These are phyloP conservation scores for Aquilaria yunnanensis DNA, from an alignment of 345 rosid species.

Conservation along the genomic window DNA sequence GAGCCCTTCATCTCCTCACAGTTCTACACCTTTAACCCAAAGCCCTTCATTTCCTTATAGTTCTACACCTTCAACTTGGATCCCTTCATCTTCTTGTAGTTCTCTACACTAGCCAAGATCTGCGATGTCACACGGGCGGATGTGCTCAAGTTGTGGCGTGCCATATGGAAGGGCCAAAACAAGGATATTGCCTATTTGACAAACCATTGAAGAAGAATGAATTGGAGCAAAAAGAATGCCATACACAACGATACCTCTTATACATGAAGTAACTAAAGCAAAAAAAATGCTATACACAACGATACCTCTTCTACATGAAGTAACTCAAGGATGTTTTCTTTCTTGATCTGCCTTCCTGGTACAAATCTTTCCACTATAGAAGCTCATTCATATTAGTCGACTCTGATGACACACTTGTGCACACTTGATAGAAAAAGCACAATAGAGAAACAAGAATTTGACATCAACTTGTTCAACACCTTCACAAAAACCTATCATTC, in stretches of 20 bases:
- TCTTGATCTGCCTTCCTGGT: slow-evolving; percentile 69
- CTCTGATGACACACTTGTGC: slow-evolving; percentile 94
- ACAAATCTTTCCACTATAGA: slow-evolving; percentile 91
- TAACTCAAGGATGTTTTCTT: slow-evolving; percentile 27
- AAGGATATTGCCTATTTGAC: too few relatives aligned
- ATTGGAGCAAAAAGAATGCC: too few relatives aligned
- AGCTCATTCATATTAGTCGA: slow-evolving; percentile 92
- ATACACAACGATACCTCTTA: slow-evolving; percentile 17
- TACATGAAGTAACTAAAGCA: slow-evolving; percentile 34
- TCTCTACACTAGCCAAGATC: slow-evolving; percentile 84
- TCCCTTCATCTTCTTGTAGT: slow-evolving; percentile 75
- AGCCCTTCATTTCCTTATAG: slow-evolving; percentile 77
- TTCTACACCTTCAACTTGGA: slow-evolving; percentile 80
- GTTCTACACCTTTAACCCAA: slow-evolving; percentile 94
- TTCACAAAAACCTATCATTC: too few relatives aligned
- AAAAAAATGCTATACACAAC: too few relatives aligned
- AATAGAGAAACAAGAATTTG: too few relatives aligned
- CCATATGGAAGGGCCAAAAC: slow-evolving; percentile 86
- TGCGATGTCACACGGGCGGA: slow-evolving; percentile 72
- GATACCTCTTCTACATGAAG: slow-evolving; percentile 9
- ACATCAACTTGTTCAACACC: too few relatives aligned
- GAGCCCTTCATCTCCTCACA: slow-evolving; percentile 88
- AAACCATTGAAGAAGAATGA: too few relatives aligned
- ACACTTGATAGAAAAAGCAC: slow-evolving; percentile 45
- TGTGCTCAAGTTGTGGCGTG: slow-evolving; percentile 88